Evolutionary conservation across 306 rosid species (phyloP), one percentile per base, ranked within the genome.

Genomic region (Betula pendula): DNA sequence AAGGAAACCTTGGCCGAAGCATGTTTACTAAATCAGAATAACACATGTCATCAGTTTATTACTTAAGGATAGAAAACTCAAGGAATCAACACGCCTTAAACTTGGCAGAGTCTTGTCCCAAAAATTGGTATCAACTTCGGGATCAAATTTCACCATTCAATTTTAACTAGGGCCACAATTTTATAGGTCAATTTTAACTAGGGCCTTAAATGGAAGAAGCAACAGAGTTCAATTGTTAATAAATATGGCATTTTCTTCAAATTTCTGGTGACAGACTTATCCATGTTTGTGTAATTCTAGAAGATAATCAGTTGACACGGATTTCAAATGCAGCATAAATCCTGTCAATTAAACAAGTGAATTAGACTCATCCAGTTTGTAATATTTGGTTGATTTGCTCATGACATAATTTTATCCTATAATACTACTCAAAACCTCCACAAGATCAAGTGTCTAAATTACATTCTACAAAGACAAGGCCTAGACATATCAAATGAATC

Each of bases 361-460:
- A 9, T 2, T 53, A 53, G 60, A 8, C 27, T n/a, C 20, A n/a
- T 20, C 13, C 29, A 53, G 60, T 53, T 53, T 20, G 1, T 53
- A 53, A n/a, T 53, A n/a, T 22, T 53, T 53, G 60, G 60, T 53
- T 20, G 29, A 53, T 53, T 53, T 53, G 60, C 60, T 53, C 60
- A 20, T n/a, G 29, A 20, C 10, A 53, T 20, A 53, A 53, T n/a
- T 53, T 53, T n/a, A 53, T n/a, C 24, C 24, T n/a, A 53, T n/a
- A 20, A n/a, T 11, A 22, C 17, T 20, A 8, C 60, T 8, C 13
- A 8, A 8, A 20, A n/a, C 13, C 10, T 53, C 27, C 12, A 53
- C 51, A 47, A 47, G 51, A 11, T 14, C 51, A 47, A 47, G 51
- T 14, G 3, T 47, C 15, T 47, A 10, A 53, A 53, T 53, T 20